Evolutionary conservation across 108 stramenopile genomes (phyloP).

Genomic region (Skeletonema menzelii): DNA sequence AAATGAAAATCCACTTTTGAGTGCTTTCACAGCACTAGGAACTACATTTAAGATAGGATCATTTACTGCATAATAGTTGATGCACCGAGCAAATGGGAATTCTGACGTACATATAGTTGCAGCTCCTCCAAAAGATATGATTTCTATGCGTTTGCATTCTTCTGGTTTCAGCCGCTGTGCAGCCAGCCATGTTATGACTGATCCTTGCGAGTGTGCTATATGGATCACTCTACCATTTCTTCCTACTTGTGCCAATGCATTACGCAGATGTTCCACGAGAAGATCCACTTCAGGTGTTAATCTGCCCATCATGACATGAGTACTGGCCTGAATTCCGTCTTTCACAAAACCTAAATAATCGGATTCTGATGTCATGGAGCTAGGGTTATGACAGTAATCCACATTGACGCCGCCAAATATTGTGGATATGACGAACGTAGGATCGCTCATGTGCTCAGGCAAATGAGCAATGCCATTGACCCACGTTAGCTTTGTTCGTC

Average conservation of each 20-base stretch:
- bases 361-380: constrained; percentile 68
- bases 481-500: neutral
- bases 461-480: constrained; percentile 78
- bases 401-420: constrained; percentile 67
- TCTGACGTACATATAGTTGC: constrained; percentile 61
- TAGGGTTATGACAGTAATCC: constrained; percentile 86
- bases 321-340: constrained; percentile 82
- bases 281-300: constrained; percentile 81
- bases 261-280: constrained; percentile 70
- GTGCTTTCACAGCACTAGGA: constrained; percentile 68
- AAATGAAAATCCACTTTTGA: constrained; percentile 69
- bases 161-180: constrained; percentile 56
- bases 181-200: constrained; percentile 80
- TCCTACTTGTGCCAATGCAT: constrained; percentile 61
- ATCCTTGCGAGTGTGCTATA: constrained; percentile 90
- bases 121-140: constrained; percentile 56
- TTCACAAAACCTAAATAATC: constrained; percentile 75
- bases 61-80: constrained; percentile 90
- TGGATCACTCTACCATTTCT: constrained; percentile 76
- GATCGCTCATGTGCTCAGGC: constrained; percentile 64
- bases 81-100: constrained; percentile 77
- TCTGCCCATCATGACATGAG: constrained; percentile 66
- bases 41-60: constrained; percentile 85
- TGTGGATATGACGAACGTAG: constrained; percentile 53
- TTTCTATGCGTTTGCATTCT: constrained; percentile 82